These are phyloP conservation scores for Kondoa subrosea DNA, from an alignment of 768 basidiomycete genomes.

Conservation along the genomic window DNA sequence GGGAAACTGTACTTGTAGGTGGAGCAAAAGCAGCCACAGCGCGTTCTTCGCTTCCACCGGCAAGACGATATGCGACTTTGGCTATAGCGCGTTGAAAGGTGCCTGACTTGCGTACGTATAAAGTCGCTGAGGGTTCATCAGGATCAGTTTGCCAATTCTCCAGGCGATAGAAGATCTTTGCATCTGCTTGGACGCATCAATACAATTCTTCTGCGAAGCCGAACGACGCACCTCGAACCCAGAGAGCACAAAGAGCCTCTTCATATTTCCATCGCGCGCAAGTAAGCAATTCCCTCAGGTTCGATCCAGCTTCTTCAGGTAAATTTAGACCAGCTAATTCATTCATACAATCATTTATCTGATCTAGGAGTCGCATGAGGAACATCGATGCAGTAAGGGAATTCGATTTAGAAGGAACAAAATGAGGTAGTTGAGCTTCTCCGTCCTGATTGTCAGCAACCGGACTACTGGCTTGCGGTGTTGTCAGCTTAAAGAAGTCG, in stretches of 20 bases:
- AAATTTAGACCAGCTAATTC: slow-evolving; percentile 70
- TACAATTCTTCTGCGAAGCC: neutral
- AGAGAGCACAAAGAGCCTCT: slow-evolving; percentile 56
- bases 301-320: slow-evolving; percentile 45
- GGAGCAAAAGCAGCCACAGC: slow-evolving; percentile 35
- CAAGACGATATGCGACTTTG: slow-evolving; percentile 59
- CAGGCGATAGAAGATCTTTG: slow-evolving; percentile 59
- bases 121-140: slow-evolving; percentile 48
- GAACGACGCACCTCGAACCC: slow-evolving; percentile 55
- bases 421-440: slow-evolving; percentile 47
- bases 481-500: slow-evolving; percentile 68
- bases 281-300: slow-evolving; percentile 60
- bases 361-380: slow-evolving; percentile 58
- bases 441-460: slow-evolving; percentile 32
- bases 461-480: slow-evolving; percentile 21
- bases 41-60: slow-evolving; percentile 48
- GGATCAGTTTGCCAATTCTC: slow-evolving; percentile 67
- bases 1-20: slow-evolving; percentile 22
- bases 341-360: slow-evolving; percentile 68
- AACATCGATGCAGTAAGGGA: slow-evolving; percentile 68
- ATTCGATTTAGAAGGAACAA: slow-evolving; percentile 44
- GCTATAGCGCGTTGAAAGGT: slow-evolving; percentile 63
- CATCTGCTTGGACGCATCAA: slow-evolving; percentile 42
- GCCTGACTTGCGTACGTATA: slow-evolving; percentile 60
- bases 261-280: slow-evolving; percentile 74